Base-by-base conservation (phyloP, 2,329 filamentous ascomycete genomes). In the Hypoxylon sp. region DNA sequence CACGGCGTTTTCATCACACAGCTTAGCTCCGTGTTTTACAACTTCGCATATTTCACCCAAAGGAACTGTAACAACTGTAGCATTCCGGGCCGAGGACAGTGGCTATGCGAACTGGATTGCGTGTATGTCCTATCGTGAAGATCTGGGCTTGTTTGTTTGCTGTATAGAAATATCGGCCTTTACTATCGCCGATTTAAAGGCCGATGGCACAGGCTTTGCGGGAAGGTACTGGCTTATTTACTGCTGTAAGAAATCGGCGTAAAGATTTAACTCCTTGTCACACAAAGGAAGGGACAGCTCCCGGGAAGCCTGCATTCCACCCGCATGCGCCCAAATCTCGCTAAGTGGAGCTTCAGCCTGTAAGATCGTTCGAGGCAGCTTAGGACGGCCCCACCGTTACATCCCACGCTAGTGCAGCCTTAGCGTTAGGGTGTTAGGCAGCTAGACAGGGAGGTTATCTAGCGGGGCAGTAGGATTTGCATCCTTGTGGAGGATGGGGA, bases 151-250 rank as follows among this genome's bases (percentile, higher is more conserved):
- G 17, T 20, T 8, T 44, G 17, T 11, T 22, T 11, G 8, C 17
- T 44, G 40, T 20, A 22, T 10, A 44, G 40, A 11, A 10, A 17
- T 44, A 44, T 44, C 40, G 40, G 40, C 17, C 40, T 44, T 44
- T 44, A 44, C 17, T 44, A 44, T 44, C 40, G 40, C 40, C 40
- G 40, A 44, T 44, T 44, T 44, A 44, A 44, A 44, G 40, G 40
- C 40, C 40, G 40, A 44, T 20, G 17, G 40, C 17, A 11, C 17
- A 22, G 17, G 40, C 40, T 44, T 44, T 11, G 17, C 40, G 17
- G 40, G 17, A 20, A 8, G 10, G 17, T 10, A 17, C 20, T 44
- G 20, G 40, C 40, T 44, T 44, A 42, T 42, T 42, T 42, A 17
- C 10, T 42, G 37, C 37, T 42, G 40, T 44, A 22, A 44, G 40